Percentiles rank a stretch among this genome's conserved stretches.
Evolutionary conservation across 805 yeast species (phyloP).

Genomic region (Lipomyces sp.): DNA sequence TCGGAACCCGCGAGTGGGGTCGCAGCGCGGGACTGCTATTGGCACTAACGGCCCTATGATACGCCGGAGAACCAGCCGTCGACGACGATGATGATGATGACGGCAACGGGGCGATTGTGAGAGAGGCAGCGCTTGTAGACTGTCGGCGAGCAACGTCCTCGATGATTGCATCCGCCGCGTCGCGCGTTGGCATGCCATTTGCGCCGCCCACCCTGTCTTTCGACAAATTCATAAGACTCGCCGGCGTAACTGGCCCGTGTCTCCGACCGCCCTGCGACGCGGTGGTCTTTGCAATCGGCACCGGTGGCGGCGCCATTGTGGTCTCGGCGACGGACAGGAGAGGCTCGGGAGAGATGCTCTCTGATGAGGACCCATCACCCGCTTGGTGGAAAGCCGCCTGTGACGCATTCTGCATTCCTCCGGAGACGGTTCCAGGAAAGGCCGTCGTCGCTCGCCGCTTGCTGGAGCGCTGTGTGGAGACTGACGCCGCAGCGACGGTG

Average conservation of each 20-base stretch:
- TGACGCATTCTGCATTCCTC: too few relatives aligned
- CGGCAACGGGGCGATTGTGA: constrained; percentile 9
- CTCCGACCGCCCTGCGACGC: neutral
- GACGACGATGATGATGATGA: neutral
- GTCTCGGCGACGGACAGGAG: constrained; percentile 17
- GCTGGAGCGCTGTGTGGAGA: constrained; percentile 10
- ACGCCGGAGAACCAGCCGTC: constrained; percentile 6
- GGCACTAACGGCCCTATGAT: constrained; percentile 9
- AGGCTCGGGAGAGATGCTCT: constrained; percentile 27
- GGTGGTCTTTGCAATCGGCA: constrained; percentile 11
- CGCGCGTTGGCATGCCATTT: constrained; percentile 30
- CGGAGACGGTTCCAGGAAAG: constrained; percentile 2
- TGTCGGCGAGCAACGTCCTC: constrained; percentile 28
- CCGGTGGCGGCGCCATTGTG: constrained; percentile 27
- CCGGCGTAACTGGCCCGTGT: constrained; percentile 36
- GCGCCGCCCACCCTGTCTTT: constrained; percentile 13
- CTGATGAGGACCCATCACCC: constrained; percentile 21
- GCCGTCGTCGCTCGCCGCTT: constrained; percentile 26
- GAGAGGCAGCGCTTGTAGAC: constrained; percentile 19
- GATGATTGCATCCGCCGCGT: constrained; percentile 26
- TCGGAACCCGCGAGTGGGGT: constrained; percentile 7
- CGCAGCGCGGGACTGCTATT: constrained; percentile 19
- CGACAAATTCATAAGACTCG: constrained; percentile 35
- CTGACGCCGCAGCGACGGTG: neutral
- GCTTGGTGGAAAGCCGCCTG: neutral